Percentiles rank a stretch among this genome's conserved stretches.
Evolutionary conservation across 305 asterid species (phyloP).

Genomic region (Fraxinus platypoda): DNA sequence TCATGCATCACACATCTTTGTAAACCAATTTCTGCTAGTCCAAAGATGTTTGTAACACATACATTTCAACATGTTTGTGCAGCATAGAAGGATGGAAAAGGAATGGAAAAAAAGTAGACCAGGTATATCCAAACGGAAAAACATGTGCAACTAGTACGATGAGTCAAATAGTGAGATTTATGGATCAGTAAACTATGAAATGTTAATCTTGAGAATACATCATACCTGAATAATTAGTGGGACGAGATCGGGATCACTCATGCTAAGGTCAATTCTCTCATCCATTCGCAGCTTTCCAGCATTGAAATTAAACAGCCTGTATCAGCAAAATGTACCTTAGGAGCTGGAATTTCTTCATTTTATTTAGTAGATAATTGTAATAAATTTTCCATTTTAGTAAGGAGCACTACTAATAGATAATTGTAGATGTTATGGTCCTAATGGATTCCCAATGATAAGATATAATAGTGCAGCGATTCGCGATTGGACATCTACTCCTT

Average conservation of each 20-base stretch:
- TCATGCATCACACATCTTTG: background rate
- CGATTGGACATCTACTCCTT: background rate
- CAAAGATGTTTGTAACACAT: background rate
- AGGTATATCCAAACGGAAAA: background rate
- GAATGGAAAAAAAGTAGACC: background rate
- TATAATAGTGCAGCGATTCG: background rate
- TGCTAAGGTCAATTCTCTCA: conserved; percentile 87
- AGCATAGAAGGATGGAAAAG: background rate
- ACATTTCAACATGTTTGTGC: background rate
- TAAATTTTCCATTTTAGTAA: background rate
- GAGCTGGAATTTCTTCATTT: background rate
- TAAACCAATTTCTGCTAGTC: background rate
- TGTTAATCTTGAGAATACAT: conserved; percentile 18
- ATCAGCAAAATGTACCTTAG: conserved; percentile 18
- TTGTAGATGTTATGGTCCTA: background rate
- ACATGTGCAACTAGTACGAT: background rate
- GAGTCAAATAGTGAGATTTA: background rate
- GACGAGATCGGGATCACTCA: conserved; percentile 97
- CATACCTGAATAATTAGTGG: conserved; percentile 93
- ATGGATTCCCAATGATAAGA: background rate
- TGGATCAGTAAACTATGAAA: conserved; percentile 2
- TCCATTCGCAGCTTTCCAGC: conserved; percentile 87
- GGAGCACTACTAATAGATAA: background rate
- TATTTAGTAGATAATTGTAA: background rate
- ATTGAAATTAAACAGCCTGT: conserved; percentile 85